These are phyloP conservation scores for Fusarium subtropicale DNA, from an alignment of 2,329 filamentous ascomycete genomes.

Conservation along the genomic window DNA sequence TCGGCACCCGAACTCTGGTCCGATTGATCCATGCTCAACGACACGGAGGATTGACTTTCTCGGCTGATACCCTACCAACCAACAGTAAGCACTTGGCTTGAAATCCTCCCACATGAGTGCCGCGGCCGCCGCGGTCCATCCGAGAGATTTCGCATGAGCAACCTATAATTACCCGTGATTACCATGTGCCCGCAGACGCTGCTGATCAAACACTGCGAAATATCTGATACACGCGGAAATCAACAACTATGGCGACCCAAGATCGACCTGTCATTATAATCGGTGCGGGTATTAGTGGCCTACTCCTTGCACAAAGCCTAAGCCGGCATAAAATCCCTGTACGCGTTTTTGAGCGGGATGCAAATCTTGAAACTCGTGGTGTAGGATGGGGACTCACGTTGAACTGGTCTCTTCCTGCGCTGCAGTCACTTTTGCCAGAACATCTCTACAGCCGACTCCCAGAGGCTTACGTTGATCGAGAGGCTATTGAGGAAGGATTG, in stretches of 20 bases:
- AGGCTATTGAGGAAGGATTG: conserved; percentile 60
- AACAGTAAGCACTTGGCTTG: not conserved
- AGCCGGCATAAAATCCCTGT: conserved; percentile 54
- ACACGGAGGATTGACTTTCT: not conserved
- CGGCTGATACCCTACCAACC: not conserved
- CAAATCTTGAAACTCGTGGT: conserved; percentile 58
- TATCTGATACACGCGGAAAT: not conserved
- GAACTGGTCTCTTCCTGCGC: conserved; percentile 68
- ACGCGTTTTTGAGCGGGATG: conserved; percentile 65
- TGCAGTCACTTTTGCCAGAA: conserved; percentile 63
- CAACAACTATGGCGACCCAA: not conserved
- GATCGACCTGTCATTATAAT: conserved; percentile 51
- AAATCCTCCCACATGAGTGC: not conserved
- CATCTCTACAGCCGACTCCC: conserved; percentile 59
- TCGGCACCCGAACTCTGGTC: conserved; percentile 1
- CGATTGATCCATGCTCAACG: not conserved
- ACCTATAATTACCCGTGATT: conserved; percentile 3
- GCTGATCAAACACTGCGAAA: not conserved
- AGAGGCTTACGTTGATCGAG: conserved; percentile 65
- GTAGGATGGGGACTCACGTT: conserved; percentile 73
- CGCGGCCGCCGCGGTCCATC: not conserved
- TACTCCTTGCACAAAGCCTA: conserved; percentile 53
- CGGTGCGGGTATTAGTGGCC: conserved; percentile 54
- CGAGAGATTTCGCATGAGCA: not conserved
- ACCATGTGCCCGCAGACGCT: not conserved